Evolutionary conservation across 768 basidiomycete genomes (phyloP), one percentile per base, ranked within the genome.

Genomic region (Suillus plorans): DNA sequence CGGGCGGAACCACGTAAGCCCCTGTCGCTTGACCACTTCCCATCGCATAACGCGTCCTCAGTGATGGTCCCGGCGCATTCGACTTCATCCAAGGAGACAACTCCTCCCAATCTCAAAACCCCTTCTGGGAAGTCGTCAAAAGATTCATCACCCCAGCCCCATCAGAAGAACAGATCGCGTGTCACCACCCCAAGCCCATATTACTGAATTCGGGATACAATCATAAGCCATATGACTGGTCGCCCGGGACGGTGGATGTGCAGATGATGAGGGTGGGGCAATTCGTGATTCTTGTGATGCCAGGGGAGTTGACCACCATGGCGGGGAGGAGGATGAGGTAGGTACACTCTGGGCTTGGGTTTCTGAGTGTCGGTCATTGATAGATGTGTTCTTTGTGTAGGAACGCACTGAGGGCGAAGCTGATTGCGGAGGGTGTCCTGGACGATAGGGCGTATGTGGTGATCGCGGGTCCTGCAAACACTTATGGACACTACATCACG

Each of bases 261-360:
- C 92, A 92, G 77, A 88, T 92, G 80, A 78, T 92, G 63, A 89
- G 90, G 45, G 81, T 89, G 41, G 92, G 92, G 47, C 88, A 90
- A 64, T 82, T 92, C 66, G 88, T 92, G 62, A 86, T 92, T 74
- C 79, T 91, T 64, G 82, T 91, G 68, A 84, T 92, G 70, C 90
- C 91, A 20, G 89, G 90, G 37, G 92, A 94, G 74, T 74, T 91
- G 64, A 93, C 91, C 6, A 94, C 92, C 3, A 93, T 93, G 92
- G 82, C 90, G 45, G 91, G 91, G 16, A 78, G 92, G 65, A 84
- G 92, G 47, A 80, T 93, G 63, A 84, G 91, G 89, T 90, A 63
- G 58, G 84, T 73, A 8, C 60, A 42, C 64, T n/a, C 45, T 28
- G 20, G 12, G 7, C 36, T 6, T 50, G 45, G 52, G 36, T 22